A percentile compares a stretch with the other conserved stretches of the same genome.
Evolutionary conservation across 192 early-diverging fungal genomes (phyloP).

Genomic region (Coemansia sp.): DNA sequence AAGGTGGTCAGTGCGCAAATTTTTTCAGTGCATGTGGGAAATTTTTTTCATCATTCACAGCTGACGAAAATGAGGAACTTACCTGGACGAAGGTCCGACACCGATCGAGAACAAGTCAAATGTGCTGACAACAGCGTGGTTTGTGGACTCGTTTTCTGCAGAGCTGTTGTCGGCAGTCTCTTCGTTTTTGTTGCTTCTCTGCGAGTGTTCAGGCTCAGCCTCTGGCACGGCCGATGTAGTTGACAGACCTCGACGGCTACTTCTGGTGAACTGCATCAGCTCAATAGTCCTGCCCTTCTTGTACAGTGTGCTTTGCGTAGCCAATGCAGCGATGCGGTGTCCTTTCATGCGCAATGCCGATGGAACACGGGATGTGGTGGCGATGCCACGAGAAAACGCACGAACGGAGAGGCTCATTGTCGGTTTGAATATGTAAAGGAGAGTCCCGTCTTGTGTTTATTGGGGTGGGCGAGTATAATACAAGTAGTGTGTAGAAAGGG

Average conservation of each 20-base stretch:
- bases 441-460: not conserved
- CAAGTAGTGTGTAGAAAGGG: not conserved
- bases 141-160: constrained; percentile 39
- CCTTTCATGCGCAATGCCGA: not conserved
- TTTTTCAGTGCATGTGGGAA: constrained; percentile 5
- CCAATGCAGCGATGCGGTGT: not conserved
- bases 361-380: constrained; percentile 8
- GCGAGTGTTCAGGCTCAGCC: constrained; percentile 34
- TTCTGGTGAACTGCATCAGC: not conserved
- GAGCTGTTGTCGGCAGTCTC: constrained; percentile 17
- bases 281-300: not conserved
- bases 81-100: constrained; percentile 86
- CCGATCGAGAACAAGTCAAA: constrained; percentile 97
- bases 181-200: constrained; percentile 1
- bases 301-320: not conserved
- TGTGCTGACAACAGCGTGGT: constrained; percentile 87
- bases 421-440: not conserved
- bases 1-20: constrained; percentile 34
- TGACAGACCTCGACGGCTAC: constrained; percentile 15
- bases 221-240: constrained; percentile 32
- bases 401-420: constrained; percentile 32
- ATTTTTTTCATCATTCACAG: not conserved
- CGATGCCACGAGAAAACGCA: constrained; percentile 22
- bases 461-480: not conserved
- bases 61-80: constrained; percentile 12